Evolutionary conservation across 805 yeast species (phyloP), one percentile per base, ranked within the genome.

Genomic region (Candida argentea): DNA sequence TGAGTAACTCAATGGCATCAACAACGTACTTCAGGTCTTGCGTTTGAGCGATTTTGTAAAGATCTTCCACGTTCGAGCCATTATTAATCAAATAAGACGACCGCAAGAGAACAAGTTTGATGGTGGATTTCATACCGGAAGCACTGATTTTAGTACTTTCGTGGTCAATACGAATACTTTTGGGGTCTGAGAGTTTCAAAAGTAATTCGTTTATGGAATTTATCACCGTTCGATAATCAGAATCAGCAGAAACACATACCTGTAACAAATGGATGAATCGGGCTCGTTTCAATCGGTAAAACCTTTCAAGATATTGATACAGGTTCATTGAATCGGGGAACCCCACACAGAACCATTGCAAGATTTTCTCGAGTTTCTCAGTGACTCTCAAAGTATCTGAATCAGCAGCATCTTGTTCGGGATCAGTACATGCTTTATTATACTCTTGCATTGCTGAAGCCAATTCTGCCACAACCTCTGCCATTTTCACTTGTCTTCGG

Each of bases 131-230:
- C 57, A 78, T 60, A 26, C 70, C 73, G 5, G 59, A 55, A 0
- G 73, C 52, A 3, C 70, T 50, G 8, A 70, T 56, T 8, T 50
- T 38, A 3, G 26, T 20, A 18, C 39, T 32, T n/a, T 48, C 49
- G 27, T 48, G 38, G 22, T 55, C 52, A 6, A 57, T 32, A 28
- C 50, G 57, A 27, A 73, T 55, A 24, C 60, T 55, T 31, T 73
- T 73, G 1, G 70, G 44, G 30, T 76, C 83, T 5, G 55, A 51
- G 5, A 80, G 37, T 40, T 77, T 73, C 4, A 53, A 57, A 15
- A 73, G 51, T 6, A 85, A 48, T 43, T 84, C 94, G 33, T 67
- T 71, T 29, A 76, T 61, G 5, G 86, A 68, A 30, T 69, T 78
- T 19, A 59, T 57, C 3, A 84, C 65, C 0, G 80, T 69, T 16